phyloP scores from a whole-genome alignment of 306 rosid species.

The Rosa lucieae region DNA sequence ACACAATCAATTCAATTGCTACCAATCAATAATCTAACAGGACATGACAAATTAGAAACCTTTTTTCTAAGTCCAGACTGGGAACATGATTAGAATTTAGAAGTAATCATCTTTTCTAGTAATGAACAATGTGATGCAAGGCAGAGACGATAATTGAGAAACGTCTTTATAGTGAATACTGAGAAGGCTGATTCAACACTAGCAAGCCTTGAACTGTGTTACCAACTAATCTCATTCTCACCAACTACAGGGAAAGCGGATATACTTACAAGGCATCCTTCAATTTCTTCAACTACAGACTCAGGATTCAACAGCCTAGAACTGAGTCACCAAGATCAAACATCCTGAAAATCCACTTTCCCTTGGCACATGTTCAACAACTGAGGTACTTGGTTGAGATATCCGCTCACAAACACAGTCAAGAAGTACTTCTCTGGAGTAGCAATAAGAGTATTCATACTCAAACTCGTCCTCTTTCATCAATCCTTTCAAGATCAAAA shows the following conservation, averaged over 20 bases:
- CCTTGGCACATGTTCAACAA: conserved; percentile 26
- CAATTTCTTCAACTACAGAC: too few species aligned
- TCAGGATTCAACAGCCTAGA: neutral
- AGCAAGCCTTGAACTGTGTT: neutral
- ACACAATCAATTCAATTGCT: neutral
- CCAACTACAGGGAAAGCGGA: too few species aligned
- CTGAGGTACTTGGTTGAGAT: conserved; percentile 22
- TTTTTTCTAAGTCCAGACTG: too few species aligned
- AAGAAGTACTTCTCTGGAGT: conserved; percentile 19
- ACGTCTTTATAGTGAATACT: neutral
- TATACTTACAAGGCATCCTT: too few species aligned
- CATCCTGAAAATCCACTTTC: conserved; percentile 6
- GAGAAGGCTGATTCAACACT: neutral
- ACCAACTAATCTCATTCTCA: neutral
- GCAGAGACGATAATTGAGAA: neutral
- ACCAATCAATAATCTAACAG: neutral
- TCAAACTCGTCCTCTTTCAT: neutral
- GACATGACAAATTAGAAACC: neutral
- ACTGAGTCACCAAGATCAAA: neutral
- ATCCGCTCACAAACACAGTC: conserved; percentile 28
- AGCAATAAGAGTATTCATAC: neutral
- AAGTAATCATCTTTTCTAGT: too few species aligned
- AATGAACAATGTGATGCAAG: neutral
- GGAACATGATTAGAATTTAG: too few species aligned
- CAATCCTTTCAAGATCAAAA: conserved; percentile 31